Conservation (phyloP, 192 early-diverging fungal genomes). For the Backusella macrospora region DNA sequence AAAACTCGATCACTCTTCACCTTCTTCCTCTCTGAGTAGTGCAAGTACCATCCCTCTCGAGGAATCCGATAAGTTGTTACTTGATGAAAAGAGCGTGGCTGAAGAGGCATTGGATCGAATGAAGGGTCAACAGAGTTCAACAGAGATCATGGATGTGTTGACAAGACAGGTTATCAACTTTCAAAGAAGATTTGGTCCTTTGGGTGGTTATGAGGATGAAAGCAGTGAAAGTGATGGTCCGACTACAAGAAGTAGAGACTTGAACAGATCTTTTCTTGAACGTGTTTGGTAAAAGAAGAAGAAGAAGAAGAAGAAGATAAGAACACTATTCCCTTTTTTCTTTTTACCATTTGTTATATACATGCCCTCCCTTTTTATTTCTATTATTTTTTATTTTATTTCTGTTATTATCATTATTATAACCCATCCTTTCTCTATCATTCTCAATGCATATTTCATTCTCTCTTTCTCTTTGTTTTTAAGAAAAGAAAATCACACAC, state of each 20-base stretch:
- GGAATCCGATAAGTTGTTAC: not conserved
- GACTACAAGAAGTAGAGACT: slow-evolving; percentile 1
- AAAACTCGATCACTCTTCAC: slow-evolving; percentile 5
- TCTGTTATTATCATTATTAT: too few species aligned
- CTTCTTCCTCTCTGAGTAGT: slow-evolving; percentile 39
- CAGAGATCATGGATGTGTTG: slow-evolving; percentile 56
- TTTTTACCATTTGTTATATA: too few species aligned
- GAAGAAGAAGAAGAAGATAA: not conserved
- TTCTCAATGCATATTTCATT: too few species aligned
- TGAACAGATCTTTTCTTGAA: not conserved
- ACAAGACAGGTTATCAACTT: slow-evolving; percentile 56
- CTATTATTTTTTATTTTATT: too few species aligned
- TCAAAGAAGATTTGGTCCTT: slow-evolving; percentile 50
- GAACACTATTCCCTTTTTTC: not conserved
- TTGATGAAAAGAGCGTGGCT: not conserved
- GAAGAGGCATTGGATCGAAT: slow-evolving; percentile 3
- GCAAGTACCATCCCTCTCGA: slow-evolving; percentile 38
- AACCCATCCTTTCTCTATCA: too few species aligned
- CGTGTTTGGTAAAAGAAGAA: slow-evolving; percentile 3
- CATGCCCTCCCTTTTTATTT: too few species aligned
- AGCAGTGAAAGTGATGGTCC: not conserved
- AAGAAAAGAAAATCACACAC: too few species aligned
- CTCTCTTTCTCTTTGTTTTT: too few species aligned
- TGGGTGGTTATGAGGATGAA: not conserved
- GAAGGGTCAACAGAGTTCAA: slow-evolving; percentile 23